These are phyloP conservation scores for Nitzschia palea DNA, from an alignment of 108 stramenopile species.

Conservation along the genomic window DNA sequence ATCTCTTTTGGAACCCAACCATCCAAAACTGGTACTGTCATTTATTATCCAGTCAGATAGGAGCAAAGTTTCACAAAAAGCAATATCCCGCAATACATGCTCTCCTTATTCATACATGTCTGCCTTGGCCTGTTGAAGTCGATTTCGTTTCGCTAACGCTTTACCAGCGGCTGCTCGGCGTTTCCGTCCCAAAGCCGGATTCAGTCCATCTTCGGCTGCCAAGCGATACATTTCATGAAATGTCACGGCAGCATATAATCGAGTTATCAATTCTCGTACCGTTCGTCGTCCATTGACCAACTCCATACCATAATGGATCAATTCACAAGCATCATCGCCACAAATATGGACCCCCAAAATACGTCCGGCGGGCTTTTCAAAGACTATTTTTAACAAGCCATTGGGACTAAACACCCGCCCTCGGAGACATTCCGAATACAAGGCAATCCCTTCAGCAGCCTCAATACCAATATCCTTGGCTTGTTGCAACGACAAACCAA, in stretches of 20 bases:
- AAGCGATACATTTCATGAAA: conserved; percentile 83
- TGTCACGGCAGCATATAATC: conserved; percentile 76
- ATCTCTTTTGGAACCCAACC: no score
- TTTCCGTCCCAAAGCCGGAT: conserved; percentile 52
- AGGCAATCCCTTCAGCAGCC: conserved; percentile 74
- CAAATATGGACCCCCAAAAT: conserved; percentile 84
- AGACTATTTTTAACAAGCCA: conserved; percentile 81
- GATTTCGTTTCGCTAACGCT: conserved; percentile 58
- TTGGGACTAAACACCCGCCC: conserved; percentile 82
- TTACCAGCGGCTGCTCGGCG: conserved; percentile 70
- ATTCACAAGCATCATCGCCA: conserved; percentile 82
- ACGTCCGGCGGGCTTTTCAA: conserved; percentile 61
- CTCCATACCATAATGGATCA: conserved; percentile 89
- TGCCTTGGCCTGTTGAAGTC: conserved; percentile 7
- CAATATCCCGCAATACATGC: no score
- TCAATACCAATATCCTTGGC: conserved; percentile 68
- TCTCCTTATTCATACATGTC: background rate
- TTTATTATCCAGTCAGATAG: no score
- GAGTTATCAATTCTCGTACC: conserved; percentile 52
- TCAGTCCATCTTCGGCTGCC: conserved; percentile 58
- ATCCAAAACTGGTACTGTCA: no score
- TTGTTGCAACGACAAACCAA: conserved; percentile 63
- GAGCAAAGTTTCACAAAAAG: no score
- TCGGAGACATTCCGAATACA: conserved; percentile 80
- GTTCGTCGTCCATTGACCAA: conserved; percentile 69